Conservation (phyloP, 768 basidiomycete genomes). For the Boletus coccyginus region DNA sequence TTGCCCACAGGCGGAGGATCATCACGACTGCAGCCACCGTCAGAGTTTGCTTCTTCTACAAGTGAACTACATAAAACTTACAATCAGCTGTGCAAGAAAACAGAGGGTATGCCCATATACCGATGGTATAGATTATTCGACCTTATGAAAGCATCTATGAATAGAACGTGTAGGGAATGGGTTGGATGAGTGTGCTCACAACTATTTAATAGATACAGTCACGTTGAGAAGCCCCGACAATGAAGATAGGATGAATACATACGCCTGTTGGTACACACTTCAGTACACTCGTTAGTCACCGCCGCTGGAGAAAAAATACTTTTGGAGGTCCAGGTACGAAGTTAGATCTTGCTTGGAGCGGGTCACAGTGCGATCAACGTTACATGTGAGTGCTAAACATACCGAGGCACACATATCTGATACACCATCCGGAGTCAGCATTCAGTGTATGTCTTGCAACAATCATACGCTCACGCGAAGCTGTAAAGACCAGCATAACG, state of each 20-base stretch:
- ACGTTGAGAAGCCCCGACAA: too few species aligned
- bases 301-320: not conserved
- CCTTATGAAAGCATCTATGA: not conserved
- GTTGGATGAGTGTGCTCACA: not conserved
- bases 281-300: not conserved
- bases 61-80: not conserved
- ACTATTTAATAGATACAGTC: not conserved
- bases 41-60: not conserved
- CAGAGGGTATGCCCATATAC: not conserved
- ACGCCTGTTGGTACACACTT: not conserved
- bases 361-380: too few species aligned
- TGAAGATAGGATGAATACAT: not conserved
- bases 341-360: not conserved
- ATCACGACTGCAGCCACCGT: not conserved
- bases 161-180: not conserved
- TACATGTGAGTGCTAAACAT: too few species aligned
- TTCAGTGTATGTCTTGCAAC: too few species aligned
- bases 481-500: too few species aligned
- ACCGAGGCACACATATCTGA: too few species aligned
- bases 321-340: not conserved
- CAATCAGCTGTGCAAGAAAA: slow-evolving; percentile 5
- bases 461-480: too few species aligned
- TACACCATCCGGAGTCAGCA: too few species aligned
- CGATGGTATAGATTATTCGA: not conserved
- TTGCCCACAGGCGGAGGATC: slow-evolving; percentile 3